Conservation (phyloP, 345 rosid genomes). For the Syzygium grande region DNA sequence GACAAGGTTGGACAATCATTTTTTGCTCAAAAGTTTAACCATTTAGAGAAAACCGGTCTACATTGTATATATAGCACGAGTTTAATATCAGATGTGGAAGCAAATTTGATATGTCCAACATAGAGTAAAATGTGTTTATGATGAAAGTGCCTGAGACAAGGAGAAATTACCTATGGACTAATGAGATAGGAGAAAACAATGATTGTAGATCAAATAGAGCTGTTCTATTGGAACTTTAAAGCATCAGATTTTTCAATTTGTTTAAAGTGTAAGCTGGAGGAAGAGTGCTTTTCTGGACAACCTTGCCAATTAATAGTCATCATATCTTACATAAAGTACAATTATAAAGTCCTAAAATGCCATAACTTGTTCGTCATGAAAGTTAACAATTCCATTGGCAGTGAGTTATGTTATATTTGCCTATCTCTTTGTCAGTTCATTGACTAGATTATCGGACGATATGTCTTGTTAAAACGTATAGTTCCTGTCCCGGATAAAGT, state of each 20-base stretch:
- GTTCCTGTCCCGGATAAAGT: not conserved
- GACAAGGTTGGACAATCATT: not conserved
- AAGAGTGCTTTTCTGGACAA: not conserved
- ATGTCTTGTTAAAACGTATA: not conserved
- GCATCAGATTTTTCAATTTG: not conserved
- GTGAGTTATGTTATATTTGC: not conserved
- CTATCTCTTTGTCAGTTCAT: not conserved
- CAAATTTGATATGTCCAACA: not conserved
- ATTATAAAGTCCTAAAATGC: not conserved
- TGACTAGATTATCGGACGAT: not conserved
- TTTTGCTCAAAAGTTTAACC: not conserved
- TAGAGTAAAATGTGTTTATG: not conserved
- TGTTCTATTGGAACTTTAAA: not conserved
- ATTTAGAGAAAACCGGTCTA: not conserved
- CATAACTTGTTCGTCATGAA: not conserved
- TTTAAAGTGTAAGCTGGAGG: not conserved
- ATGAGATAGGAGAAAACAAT: not conserved
- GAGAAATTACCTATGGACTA: not conserved
- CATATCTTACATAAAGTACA: not conserved
- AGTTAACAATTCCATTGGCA: not conserved
- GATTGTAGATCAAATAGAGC: not conserved
- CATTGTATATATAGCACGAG: not conserved
- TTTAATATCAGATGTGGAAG: not conserved
- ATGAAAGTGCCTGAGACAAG: not conserved
- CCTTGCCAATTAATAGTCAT: not conserved